Evolutionary conservation across 2,329 filamentous ascomycete genomes (phyloP).

Genomic region (Epichloe elymi): DNA sequence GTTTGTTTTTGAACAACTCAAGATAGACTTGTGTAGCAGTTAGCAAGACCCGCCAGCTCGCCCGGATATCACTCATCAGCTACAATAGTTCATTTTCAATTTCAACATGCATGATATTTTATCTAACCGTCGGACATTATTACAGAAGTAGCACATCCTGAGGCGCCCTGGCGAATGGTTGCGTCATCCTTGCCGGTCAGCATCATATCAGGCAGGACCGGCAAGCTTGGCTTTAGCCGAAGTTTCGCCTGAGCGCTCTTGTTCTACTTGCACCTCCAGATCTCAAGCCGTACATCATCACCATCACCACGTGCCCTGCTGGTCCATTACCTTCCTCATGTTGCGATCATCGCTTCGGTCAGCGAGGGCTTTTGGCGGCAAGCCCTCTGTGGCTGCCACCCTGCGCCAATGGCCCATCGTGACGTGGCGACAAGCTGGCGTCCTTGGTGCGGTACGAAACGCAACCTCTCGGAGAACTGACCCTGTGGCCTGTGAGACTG

Average conservation of each 20-base stretch:
- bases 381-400: constrained; percentile 37
- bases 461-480: background rate
- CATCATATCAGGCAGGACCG: background rate
- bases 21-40: background rate
- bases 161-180: constrained; percentile 7
- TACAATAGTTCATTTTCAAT: no score
- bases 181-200: constrained; percentile 23
- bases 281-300: constrained; percentile 12
- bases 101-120: no score
- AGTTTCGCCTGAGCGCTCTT: constrained; percentile 33
- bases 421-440: constrained; percentile 20
- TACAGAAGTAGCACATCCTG: background rate
- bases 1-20: background rate
- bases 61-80: no score
- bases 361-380: constrained; percentile 44
- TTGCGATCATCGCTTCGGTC: constrained; percentile 57
- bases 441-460: constrained; percentile 19
- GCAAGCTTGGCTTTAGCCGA: constrained; percentile 23
- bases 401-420: constrained; percentile 45
- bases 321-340: constrained; percentile 45
- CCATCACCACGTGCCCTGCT: constrained; percentile 21
- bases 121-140: background rate
- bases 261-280: constrained; percentile 17
- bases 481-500: background rate
- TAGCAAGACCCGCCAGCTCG: no score